phyloP scores from a whole-genome alignment of 495 filamentous ascomycete genomes.

The Tuber magnatum region DNA sequence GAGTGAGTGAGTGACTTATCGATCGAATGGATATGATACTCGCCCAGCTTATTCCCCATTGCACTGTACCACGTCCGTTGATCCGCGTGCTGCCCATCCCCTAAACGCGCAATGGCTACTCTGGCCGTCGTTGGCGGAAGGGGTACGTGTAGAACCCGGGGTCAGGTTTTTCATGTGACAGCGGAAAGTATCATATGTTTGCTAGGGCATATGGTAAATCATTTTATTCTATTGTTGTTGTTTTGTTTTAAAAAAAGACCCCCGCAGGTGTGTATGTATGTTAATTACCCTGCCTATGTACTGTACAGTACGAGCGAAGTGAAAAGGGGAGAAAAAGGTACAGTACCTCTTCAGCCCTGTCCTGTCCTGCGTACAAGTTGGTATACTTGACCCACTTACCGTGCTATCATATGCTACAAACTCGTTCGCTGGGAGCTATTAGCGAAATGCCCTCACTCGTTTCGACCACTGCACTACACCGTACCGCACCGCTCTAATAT shows the following conservation, averaged over 20 bases:
- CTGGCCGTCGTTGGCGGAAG: neutral
- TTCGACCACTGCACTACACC: neutral
- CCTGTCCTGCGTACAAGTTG: neutral
- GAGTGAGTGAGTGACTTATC: neutral
- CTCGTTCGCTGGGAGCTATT: neutral
- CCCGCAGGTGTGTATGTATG: neutral
- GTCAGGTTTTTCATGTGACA: neutral
- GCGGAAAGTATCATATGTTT: neutral
- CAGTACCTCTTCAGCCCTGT: neutral
- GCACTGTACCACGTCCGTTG: neutral
- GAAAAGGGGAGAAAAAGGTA: neutral
- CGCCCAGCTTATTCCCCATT: neutral
- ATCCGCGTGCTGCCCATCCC: neutral
- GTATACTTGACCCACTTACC: neutral
- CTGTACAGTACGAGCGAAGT: neutral
- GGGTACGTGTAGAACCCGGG: neutral
- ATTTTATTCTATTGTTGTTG: neutral
- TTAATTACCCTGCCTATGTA: neutral
- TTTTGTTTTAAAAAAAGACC: too few relatives aligned
- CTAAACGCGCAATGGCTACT: neutral
- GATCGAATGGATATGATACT: neutral
- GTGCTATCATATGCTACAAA: neutral
- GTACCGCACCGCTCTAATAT: too few relatives aligned
- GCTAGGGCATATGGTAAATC: neutral
- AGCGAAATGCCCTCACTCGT: neutral